Evolutionary conservation across 495 filamentous ascomycete species (phyloP).

Genomic region (Tetracladium setigerum): DNA sequence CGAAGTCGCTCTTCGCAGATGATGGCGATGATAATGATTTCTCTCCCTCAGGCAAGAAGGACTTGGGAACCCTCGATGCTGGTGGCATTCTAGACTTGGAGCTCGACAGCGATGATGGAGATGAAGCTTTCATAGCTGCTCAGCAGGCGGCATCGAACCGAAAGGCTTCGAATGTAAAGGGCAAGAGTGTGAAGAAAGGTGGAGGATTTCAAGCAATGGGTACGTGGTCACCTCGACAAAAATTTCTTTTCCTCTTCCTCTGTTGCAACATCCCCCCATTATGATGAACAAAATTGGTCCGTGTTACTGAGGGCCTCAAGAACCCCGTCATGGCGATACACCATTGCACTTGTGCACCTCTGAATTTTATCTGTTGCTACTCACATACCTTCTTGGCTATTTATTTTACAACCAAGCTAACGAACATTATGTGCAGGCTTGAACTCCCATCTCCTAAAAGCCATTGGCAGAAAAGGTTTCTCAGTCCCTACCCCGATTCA

Average conservation of each 20-base stretch:
- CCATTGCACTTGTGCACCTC: not conserved
- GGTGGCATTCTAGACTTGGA: constrained; percentile 41
- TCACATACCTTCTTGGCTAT: not conserved
- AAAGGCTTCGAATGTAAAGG: constrained; percentile 73
- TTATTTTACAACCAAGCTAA: not conserved
- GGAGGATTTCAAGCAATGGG: constrained; percentile 98
- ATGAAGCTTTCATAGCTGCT: constrained; percentile 83
- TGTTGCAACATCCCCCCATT: too few relatives aligned
- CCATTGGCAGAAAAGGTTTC: constrained; percentile 89
- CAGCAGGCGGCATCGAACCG: constrained; percentile 79
- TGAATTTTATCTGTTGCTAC: not conserved
- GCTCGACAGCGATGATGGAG: constrained; percentile 56
- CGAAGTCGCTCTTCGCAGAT: constrained; percentile 63
- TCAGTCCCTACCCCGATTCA: constrained; percentile 95
- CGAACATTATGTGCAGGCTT: constrained; percentile 39
- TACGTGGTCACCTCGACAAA: constrained; percentile 12
- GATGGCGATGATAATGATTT: constrained; percentile 33
- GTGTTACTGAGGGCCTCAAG: too few relatives aligned
- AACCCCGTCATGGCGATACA: too few relatives aligned
- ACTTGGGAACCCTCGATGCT: constrained; percentile 31
- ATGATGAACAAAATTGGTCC: too few relatives aligned
- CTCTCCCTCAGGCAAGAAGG: constrained; percentile 32
- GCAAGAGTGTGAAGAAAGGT: constrained; percentile 81
- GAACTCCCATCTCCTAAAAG: constrained; percentile 71
- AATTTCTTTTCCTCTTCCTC: constrained; percentile 6